A percentile compares a stretch with the other conserved stretches of the same genome.
Evolutionary conservation across 2,329 filamentous ascomycete genomes (phyloP).

Genomic region (Alternaria novae-zelandiae): DNA sequence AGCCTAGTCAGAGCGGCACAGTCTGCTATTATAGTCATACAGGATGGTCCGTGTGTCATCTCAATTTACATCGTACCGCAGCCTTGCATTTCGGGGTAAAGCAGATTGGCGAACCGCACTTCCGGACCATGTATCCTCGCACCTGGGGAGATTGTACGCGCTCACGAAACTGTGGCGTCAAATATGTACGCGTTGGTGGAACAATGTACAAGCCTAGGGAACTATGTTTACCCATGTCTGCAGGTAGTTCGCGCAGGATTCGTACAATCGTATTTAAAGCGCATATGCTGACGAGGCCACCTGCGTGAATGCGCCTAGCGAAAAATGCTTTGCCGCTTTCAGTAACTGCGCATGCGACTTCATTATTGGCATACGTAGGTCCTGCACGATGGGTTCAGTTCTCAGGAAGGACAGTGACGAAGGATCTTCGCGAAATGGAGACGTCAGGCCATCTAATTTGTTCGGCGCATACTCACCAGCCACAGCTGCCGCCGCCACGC

Average conservation of each 20-base stretch:
- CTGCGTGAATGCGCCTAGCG: neutral
- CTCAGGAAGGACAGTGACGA: neutral
- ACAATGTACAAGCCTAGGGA: neutral
- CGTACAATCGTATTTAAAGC: neutral
- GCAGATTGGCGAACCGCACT: neutral
- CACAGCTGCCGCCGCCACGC: neutral
- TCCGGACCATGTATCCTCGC: neutral
- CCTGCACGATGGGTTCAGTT: neutral
- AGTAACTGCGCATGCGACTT: conserved; percentile 10
- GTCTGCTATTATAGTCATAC: neutral
- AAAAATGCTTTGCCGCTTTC: conserved; percentile 1
- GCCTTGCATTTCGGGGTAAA: neutral
- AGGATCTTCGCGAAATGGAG: neutral
- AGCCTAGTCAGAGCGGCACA: neutral
- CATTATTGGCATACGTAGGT: neutral
- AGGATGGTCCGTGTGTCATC: neutral
- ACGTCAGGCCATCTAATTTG: neutral
- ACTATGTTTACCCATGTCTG: neutral
- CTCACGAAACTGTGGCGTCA: neutral
- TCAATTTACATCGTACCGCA: neutral
- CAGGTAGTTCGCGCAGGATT: neutral
- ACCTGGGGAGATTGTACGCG: neutral
- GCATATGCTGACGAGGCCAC: conserved; percentile 15
- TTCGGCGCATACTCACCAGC: neutral
- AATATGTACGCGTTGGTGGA: neutral